Evolutionary conservation across 768 basidiomycete genomes (phyloP).

Genomic region (Cystoderma amianthinum): DNA sequence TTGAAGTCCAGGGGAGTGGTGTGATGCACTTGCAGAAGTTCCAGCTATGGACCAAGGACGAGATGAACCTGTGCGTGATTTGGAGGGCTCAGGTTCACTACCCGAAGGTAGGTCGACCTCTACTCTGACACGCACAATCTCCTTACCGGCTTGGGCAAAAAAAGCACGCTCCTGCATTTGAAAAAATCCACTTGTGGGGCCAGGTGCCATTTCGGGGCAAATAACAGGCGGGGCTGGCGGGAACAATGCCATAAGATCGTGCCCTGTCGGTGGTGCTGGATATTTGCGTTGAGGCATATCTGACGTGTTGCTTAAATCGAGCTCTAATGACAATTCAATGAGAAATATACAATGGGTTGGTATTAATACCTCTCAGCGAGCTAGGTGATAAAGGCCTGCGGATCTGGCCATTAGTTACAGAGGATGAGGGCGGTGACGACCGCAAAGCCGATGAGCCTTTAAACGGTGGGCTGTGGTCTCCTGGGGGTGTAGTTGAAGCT

Average conservation of each 20-base stretch:
- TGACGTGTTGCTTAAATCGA: slow-evolving; percentile 52
- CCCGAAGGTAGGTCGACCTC: slow-evolving; percentile 54
- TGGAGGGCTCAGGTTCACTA: slow-evolving; percentile 19
- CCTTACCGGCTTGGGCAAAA: slow-evolving; percentile 72
- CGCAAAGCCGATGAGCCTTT: slow-evolving; percentile 16
- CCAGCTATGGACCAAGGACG: slow-evolving; percentile 15
- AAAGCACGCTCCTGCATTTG: slow-evolving; percentile 73
- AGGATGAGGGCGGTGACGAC: slow-evolving; percentile 24
- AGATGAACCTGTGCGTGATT: slow-evolving; percentile 15
- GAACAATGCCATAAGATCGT: slow-evolving; percentile 83
- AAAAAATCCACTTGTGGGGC: slow-evolving; percentile 69
- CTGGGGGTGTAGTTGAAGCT: slow-evolving; percentile 36
- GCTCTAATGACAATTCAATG: slow-evolving; percentile 30
- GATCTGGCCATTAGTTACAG: slow-evolving; percentile 19
- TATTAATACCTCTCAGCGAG: slow-evolving; percentile 50
- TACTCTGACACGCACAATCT: slow-evolving; percentile 69
- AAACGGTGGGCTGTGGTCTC: slow-evolving; percentile 31
- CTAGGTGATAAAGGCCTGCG: slow-evolving; percentile 60
- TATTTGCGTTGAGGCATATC: slow-evolving; percentile 49
- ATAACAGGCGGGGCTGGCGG: slow-evolving; percentile 60
- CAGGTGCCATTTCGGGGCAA: slow-evolving; percentile 47
- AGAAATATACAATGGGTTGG: neutral
- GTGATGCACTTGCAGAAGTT: slow-evolving; percentile 14
- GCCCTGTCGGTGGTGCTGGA: slow-evolving; percentile 73
- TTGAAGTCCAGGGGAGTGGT: slow-evolving; percentile 26